Base-by-base conservation (phyloP, 257 asterid genomes). In the Solanum infundibuliforme region DNA sequence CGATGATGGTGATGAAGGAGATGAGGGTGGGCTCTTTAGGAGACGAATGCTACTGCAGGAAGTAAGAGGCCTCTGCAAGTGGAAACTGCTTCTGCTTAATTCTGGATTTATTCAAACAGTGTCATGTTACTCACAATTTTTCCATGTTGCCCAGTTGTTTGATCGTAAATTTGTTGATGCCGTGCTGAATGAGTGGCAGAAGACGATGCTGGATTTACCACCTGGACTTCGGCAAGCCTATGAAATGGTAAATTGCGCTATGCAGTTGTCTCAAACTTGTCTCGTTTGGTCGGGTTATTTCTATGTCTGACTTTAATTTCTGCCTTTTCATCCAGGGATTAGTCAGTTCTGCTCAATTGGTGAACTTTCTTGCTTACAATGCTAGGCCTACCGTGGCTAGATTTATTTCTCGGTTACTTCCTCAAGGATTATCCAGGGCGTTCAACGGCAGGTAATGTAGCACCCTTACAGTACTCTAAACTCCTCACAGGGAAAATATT, bases 1-100 rank as follows among this genome's bases (percentile, higher is more conserved):
- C 90, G 99, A 97, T 46, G 99, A 97, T 93, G 99, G 94, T 36
- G 98, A 96, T 87, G 99, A 96, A 20, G 99, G 99, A 88, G 99
- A 95, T 18, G 99, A 97, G 32, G 99, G 96, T 89, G 99, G 99
- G 72, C 92, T 93, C 14, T 96, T 97, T 90, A 92, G 99, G 94
- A 91, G 98, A 86, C 94, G 99, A 83, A 91, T 96, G 87, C 82
- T 95, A 76, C 90, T 97, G 83, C 93, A 90, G 79, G 99, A 97
- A 99, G 99, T 96, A 92, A 93, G 32, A 48, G 7, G 20, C 31
- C 69, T 82, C 43, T 29, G 86, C 86, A 48, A 48, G 31, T 31
- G 41, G 85, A 81, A 29, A 35, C 0, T 48, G 41, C 16, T 82
- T 82, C 66, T 16, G 39, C 43, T 82, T 82, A 48, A 29, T 46